Base-by-base conservation (phyloP, 2,329 filamentous ascomycete genomes). In the Colletotrichum shisoi region DNA sequence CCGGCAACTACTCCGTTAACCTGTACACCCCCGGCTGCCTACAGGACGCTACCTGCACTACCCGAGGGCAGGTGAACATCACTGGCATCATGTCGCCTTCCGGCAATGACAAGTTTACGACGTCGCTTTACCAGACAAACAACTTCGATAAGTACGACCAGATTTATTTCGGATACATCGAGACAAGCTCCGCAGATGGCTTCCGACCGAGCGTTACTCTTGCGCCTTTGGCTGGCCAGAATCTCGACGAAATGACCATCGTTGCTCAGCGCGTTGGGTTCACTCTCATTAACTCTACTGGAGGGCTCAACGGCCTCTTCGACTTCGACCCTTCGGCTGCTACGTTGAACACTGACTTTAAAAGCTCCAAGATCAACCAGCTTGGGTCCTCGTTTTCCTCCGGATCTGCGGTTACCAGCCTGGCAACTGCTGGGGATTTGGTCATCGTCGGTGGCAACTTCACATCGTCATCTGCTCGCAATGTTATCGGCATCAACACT, bases 71-170 rank as follows among this genome's bases (percentile, higher is more conserved):
- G 73, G 90, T 97, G 64, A 93, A 93, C 71, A 84, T 99, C 59
- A 94, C 91, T 1, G 91, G 89, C 40, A 84, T 83, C 27, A 88
- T 95, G 81, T 85, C 87, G 3, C 73, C 83, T 74, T 73, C 79
- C 63, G 74, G 78, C 72, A 71, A 80, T 57, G 75, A 77, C 42
- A 81, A 85, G 5, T 83, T 89, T 64, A 84, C 86, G 34, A 87
- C 83, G 0, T 84, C 86, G 0, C 80, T 97, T 8, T 96, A 86
- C 75, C 95, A 99, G 78, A 97, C 94, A 19, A 99, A 99, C 79
- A 86, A 96, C 76, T 96, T 90, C 76, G 94, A 98, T 82, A 99
- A 99, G 78, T 98, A 96, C 74, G 95, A 99, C 75, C 89, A 92
- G 71, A 89, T 99, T 66, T 97, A 93, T 79, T 91, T 90, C 71